Conservation (phyloP, 495 filamentous ascomycete genomes). For the Echria macrotheca region DNA sequence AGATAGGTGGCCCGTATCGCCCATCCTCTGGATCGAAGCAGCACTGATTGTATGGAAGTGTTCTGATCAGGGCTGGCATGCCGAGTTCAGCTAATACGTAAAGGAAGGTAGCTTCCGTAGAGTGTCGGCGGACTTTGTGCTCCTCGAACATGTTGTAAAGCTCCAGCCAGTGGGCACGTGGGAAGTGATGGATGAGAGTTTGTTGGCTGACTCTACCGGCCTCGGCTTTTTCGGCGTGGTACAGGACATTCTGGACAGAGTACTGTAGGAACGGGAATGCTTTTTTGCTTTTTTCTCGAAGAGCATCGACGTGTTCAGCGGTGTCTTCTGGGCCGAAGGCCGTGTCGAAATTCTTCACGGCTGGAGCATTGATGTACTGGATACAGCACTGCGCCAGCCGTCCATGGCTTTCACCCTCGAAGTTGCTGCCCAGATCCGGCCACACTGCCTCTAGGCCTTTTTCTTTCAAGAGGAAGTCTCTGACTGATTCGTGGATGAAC, state of each 20-base stretch:
- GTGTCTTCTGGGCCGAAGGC: not conserved
- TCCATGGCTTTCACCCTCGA: conserved; percentile 24
- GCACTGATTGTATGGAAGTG: conserved; percentile 11
- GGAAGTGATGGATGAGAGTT: not conserved
- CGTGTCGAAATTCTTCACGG: not conserved
- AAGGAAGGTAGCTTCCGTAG: not conserved
- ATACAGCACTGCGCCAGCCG: conserved; percentile 4
- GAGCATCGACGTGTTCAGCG: not conserved
- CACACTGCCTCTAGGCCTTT: conserved; percentile 31
- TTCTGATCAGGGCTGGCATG: conserved; percentile 34
- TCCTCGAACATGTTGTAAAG: conserved; percentile 4
- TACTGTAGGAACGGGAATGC: conserved; percentile 1
- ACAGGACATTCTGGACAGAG: not conserved
- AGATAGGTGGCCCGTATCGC: conserved; percentile 40
- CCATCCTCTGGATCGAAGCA: conserved; percentile 30
- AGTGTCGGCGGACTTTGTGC: not conserved
- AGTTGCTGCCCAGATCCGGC: conserved; percentile 26
- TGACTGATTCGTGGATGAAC: conserved; percentile 39
- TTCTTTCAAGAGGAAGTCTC: conserved; percentile 26
- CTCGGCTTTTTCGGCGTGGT: conserved; percentile 1
- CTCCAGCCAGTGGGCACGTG: not conserved
- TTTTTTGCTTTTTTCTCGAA: not conserved
- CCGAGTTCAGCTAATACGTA: not conserved
- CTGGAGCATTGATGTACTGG: not conserved
- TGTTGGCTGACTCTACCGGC: not conserved